Evolutionary conservation across 1,139 yeast genomes (phyloP).

Genomic region (Yamadazyma songkhlaensis): DNA sequence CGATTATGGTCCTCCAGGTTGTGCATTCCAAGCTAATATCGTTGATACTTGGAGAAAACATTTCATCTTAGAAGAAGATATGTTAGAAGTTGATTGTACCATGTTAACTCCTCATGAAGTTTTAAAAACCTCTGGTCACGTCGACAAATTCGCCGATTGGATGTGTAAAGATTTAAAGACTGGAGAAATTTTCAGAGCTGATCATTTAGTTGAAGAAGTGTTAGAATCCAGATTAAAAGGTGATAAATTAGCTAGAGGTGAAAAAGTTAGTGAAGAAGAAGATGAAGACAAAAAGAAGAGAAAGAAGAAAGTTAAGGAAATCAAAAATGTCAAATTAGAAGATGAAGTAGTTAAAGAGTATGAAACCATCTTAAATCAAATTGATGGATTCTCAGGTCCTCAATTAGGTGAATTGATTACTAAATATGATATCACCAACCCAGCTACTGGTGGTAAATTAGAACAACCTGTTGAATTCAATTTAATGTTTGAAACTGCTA

Average conservation of each 20-base stretch:
- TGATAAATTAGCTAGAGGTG: slow-evolving; percentile 92
- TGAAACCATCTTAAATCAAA: slow-evolving; percentile 83
- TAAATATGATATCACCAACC: slow-evolving; percentile 83
- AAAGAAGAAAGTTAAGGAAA: slow-evolving; percentile 97
- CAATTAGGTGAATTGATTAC: slow-evolving; percentile 85
- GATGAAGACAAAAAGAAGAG: slow-evolving; percentile 77
- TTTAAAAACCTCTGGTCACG: slow-evolving; percentile 97
- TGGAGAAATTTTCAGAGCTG: slow-evolving; percentile 98
- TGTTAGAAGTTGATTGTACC: slow-evolving; percentile 98
- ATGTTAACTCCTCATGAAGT: slow-evolving; percentile 98
- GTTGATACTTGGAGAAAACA: slow-evolving; percentile 97
- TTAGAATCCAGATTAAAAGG: slow-evolving; percentile 94
- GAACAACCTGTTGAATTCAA: slow-evolving; percentile 94
- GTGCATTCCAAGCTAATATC: slow-evolving; percentile 95
- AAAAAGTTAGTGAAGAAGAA: slow-evolving; percentile 48
- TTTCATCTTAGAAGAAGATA: slow-evolving; percentile 94
- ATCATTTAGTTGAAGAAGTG: slow-evolving; percentile 96
- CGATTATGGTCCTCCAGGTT: slow-evolving; percentile 99
- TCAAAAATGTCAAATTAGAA: slow-evolving; percentile 81
- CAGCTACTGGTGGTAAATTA: slow-evolving; percentile 80
- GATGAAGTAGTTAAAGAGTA: slow-evolving; percentile 78
- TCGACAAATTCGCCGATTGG: slow-evolving; percentile 98
- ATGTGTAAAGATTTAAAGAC: slow-evolving; percentile 95
- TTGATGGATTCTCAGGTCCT: slow-evolving; percentile 93
- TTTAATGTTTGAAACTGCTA: slow-evolving; percentile 98